Evolutionary conservation across 1,284 basidiomycete species (phyloP).

Genomic region (Naganishia liquefaciens): DNA sequence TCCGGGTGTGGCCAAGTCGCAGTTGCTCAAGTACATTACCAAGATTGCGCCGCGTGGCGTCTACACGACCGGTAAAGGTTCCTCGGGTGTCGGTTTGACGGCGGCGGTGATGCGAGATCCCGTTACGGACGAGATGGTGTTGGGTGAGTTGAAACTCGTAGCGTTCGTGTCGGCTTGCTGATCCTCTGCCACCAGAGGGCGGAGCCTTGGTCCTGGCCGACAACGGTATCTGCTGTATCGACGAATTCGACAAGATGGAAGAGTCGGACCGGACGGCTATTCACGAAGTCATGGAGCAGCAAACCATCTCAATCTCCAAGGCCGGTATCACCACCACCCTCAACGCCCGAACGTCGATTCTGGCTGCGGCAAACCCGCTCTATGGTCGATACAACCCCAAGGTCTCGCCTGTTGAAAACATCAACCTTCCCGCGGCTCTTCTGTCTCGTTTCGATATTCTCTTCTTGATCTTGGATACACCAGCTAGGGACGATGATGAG

Average conservation of each 20-base stretch:
- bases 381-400: conserved; percentile 98
- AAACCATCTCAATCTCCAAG: conserved; percentile 99
- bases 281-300: conserved; percentile 99
- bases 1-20: conserved; percentile 98
- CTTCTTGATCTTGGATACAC: conserved; percentile 96
- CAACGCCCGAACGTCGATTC: conserved; percentile 96
- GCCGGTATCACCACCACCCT: conserved; percentile 98
- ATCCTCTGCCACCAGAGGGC: conserved; percentile 73
- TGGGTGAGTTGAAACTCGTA: conserved; percentile 66
- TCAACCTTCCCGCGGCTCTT: conserved; percentile 96
- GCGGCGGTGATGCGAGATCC: conserved; percentile 99
- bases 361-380: conserved; percentile 96
- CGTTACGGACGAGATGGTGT: conserved; percentile 98
- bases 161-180: not conserved
- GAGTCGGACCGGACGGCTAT: conserved; percentile 96
- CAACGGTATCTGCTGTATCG: conserved; percentile 99
- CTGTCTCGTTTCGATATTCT: conserved; percentile 94
- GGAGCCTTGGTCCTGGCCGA: conserved; percentile 97
- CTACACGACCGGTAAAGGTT: conserved; percentile 97
- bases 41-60: conserved; percentile 97
- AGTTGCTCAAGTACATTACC: conserved; percentile 95
- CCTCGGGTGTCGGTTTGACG: conserved; percentile 95
- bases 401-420: conserved; percentile 96
- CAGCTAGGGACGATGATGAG: conserved; percentile 90
- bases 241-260: conserved; percentile 99